Evolutionary conservation across 768 basidiomycete genomes (phyloP).

Genomic region (Serpula lacrymans): DNA sequence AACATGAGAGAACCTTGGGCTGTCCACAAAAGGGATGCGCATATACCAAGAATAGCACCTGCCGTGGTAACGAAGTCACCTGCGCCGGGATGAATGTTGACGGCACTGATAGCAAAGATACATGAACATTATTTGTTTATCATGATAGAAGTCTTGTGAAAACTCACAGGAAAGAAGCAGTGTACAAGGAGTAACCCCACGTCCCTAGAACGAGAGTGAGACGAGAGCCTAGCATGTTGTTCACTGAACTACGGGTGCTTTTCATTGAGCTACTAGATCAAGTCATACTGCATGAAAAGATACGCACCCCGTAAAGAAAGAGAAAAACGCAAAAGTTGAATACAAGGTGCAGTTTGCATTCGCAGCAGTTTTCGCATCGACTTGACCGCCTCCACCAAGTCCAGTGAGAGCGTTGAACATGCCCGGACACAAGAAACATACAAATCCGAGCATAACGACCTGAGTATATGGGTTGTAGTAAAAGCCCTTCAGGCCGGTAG

Average conservation of each 20-base stretch:
- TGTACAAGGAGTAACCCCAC: slow-evolving; percentile 49
- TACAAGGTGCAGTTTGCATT: slow-evolving; percentile 71
- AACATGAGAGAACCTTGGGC: slow-evolving; percentile 54
- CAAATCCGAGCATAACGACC: slow-evolving; percentile 62
- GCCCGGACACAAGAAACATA: slow-evolving; percentile 58
- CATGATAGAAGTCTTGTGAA: not conserved
- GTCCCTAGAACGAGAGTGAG: slow-evolving; percentile 49
- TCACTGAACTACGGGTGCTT: slow-evolving; percentile 52
- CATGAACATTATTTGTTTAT: slow-evolving; percentile 2
- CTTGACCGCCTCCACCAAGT: slow-evolving; percentile 76
- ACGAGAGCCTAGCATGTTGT: slow-evolving; percentile 61
- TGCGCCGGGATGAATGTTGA: slow-evolving; percentile 33
- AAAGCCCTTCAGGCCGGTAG: slow-evolving; percentile 48
- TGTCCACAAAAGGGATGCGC: slow-evolving; percentile 52
- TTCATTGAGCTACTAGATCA: slow-evolving; percentile 4
- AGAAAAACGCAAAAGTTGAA: slow-evolving; percentile 56
- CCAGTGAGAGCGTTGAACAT: slow-evolving; percentile 80
- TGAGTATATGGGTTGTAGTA: slow-evolving; percentile 60
- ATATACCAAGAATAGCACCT: slow-evolving; percentile 48
- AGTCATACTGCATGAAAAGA: not conserved
- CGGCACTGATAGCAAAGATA: slow-evolving; percentile 38
- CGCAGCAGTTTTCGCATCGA: slow-evolving; percentile 59
- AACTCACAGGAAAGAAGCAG: slow-evolving; percentile 43
- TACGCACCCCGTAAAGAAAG: slow-evolving; percentile 68
- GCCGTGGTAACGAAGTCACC: slow-evolving; percentile 45